Base-by-base conservation (phyloP, 2,329 filamentous ascomycete genomes). In the Capronia americana region DNA sequence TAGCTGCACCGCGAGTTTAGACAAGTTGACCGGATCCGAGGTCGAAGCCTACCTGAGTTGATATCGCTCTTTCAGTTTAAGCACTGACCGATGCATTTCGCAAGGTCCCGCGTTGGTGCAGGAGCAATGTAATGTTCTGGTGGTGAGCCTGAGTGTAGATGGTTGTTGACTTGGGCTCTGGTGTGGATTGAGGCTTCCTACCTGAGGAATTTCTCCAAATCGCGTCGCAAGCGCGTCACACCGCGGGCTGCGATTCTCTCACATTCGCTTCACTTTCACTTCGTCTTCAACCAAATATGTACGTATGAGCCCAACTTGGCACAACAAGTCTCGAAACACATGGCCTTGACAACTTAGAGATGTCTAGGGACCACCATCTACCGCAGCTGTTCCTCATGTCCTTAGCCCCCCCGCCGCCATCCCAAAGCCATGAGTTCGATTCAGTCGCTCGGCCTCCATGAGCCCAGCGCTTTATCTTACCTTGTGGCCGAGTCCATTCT, bases 401-500 rank as follows among this genome's bases (percentile, higher is more conserved):
- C 61, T 63, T 60, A 50, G 34, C 61, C 54, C 38, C 54, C 38
- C 50, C 50, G 14, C 56, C 41, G 58, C 55, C 23, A 14, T 34
- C 51, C 51, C 59, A 28, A 41, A 66, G 59, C 55, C 60, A 99
- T 99, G 96, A 94, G 94, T 73, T 89, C 91, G 76, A 88, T 97
- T 80, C 91, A 88, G 79, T 97, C 94, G 71, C 86, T 97, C 75
- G 95, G 95, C 78, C 85, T 97, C 75, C 94, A 98, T 82, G 89
- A 91, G 81, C 93, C 96, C 67, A 87, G 91, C 68, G 93, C 90
- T 70, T 84, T 98, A 70, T 88, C 87, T 69, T 92, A 95, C 82
- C 88, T 96, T 70, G 86, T 97, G 72, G 85, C 89, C 72, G 93
- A 98, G 79, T 86, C 88, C 65, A 85, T 96, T 48, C 83, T 98